A percentile compares a stretch with the other conserved stretches of the same genome.
phyloP scores from a whole-genome alignment of 768 basidiomycete genomes.

The Leccinum variicolor region DNA sequence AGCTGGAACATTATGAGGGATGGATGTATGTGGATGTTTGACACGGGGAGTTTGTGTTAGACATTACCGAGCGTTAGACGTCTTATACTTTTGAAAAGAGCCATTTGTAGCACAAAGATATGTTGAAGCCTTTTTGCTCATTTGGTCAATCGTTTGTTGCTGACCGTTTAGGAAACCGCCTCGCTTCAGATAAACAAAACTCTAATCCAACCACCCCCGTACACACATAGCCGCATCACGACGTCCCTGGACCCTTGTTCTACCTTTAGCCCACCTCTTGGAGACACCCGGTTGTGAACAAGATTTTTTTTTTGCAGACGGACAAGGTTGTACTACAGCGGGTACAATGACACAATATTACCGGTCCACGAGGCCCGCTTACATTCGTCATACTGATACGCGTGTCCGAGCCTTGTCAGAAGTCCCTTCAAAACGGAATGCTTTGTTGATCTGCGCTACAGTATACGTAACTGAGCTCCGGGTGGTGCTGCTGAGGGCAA shows the following conservation, averaged over 20 bases:
- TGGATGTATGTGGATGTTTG: constrained; percentile 16
- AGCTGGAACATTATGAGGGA: constrained; percentile 32
- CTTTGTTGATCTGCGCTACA: constrained; percentile 18
- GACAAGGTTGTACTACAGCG: constrained; percentile 13
- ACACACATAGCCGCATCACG: constrained; percentile 26
- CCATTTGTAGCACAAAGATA: constrained; percentile 34
- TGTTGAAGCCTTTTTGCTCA: constrained; percentile 27
- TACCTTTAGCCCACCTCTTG: constrained; percentile 18
- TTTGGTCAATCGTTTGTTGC: constrained; percentile 36
- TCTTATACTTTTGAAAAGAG: constrained; percentile 28
- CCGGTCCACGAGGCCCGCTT: constrained; percentile 19
- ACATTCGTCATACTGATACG: constrained; percentile 11
- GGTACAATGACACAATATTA: constrained; percentile 17
- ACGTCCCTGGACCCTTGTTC: constrained; percentile 30
- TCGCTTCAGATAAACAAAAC: constrained; percentile 16
- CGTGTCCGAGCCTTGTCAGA: constrained; percentile 23
- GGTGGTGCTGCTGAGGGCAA: neutral
- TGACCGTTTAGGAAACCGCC: constrained; percentile 27
- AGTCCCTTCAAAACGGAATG: constrained; percentile 16
- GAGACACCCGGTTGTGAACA: neutral
- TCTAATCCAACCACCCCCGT: constrained; percentile 13
- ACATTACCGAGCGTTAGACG: constrained; percentile 7
- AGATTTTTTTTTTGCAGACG: constrained; percentile 5
- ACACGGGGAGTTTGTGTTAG: constrained; percentile 15
- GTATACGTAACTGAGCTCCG: constrained; percentile 7